These are phyloP conservation scores for Cyberlindnera xishuangbannaensis DNA, from an alignment of 805 yeast species.

Conservation along the genomic window DNA sequence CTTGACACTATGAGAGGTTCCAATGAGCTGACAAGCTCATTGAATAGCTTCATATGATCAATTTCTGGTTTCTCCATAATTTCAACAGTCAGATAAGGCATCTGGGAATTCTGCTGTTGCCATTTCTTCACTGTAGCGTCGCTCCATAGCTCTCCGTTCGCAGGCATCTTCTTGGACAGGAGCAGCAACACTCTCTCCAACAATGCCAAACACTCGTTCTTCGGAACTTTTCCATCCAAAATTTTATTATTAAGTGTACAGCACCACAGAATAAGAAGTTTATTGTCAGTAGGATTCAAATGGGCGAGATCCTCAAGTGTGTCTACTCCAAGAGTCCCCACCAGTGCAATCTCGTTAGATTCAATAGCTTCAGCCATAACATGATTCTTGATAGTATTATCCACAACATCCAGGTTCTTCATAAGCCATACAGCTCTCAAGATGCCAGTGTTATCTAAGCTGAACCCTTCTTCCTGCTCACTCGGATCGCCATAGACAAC, in stretches of 20 bases:
- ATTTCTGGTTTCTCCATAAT: constrained; percentile 3
- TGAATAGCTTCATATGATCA: constrained; percentile 4
- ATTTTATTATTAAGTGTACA: neutral
- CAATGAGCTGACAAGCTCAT: constrained; percentile 1
- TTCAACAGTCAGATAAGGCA: constrained; percentile 1
- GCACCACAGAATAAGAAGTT: constrained; percentile 8
- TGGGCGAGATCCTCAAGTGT: constrained; percentile 5
- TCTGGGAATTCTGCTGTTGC: constrained; percentile 2
- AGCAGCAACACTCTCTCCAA: constrained; percentile 4
- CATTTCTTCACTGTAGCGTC: constrained; percentile 1
- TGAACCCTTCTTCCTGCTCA: constrained; percentile 31
- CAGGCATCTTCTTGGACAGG: constrained; percentile 2
- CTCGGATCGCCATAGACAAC: constrained; percentile 33
- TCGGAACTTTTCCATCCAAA: neutral
- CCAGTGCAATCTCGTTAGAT: constrained; percentile 4
- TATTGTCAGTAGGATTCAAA: constrained; percentile 8
- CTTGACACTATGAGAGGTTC: constrained; percentile 4
- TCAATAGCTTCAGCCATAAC: constrained; percentile 13
- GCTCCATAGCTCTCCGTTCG: constrained; percentile 6
- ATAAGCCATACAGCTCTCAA: constrained; percentile 23
- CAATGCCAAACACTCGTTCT: constrained; percentile 1
- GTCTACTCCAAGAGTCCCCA: constrained; percentile 12
- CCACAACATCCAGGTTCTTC: constrained; percentile 14
- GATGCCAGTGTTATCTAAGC: constrained; percentile 18
- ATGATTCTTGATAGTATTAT: constrained; percentile 10